Base-by-base conservation (phyloP, 78 protist genomes). In the Speleostelium caveatum region DNA sequence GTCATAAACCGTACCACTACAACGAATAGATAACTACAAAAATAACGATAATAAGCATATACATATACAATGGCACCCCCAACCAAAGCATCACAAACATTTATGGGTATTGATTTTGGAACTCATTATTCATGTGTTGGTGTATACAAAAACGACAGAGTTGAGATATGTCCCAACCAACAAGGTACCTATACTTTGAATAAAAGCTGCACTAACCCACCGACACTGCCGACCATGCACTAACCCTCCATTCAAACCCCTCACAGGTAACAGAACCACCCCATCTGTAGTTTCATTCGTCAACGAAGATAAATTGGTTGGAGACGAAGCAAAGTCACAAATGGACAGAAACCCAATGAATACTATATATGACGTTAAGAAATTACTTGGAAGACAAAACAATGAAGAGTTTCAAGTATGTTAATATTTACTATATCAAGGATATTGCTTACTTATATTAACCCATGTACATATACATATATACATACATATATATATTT, bases 181-280 rank as follows among this genome's bases (percentile, higher is more conserved):
- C 94, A 94, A 76, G 97, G 98, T n/a, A n/a, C n/a, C n/a, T n/a
- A n/a, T n/a, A n/a, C n/a, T 35, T n/a, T n/a, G n/a, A n/a, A n/a
- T n/a, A n/a, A n/a, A n/a, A n/a, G n/a, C n/a, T n/a, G n/a, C n/a
- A n/a, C n/a, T n/a, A n/a, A n/a, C n/a, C n/a, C n/a, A n/a, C n/a
- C n/a, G n/a, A n/a, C n/a, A n/a, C n/a, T n/a, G n/a, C n/a, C n/a
- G n/a, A n/a, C n/a, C n/a, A n/a, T n/a, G n/a, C n/a, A n/a, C n/a
- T n/a, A n/a, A n/a, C n/a, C n/a, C n/a, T n/a, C n/a, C n/a, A n/a
- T n/a, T n/a, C n/a, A n/a, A n/a, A n/a, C n/a, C n/a, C n/a, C n/a
- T n/a, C n/a, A n/a, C n/a, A n/a, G n/a, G n/a, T 80, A 95, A 97
- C 88, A 86, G 98, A n/a, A 98, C 97, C 62, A 98, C 98, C 7